Evolutionary conservation across 31 red algal species (phyloP).

Genomic region (Porphyra umbilicalis): DNA sequence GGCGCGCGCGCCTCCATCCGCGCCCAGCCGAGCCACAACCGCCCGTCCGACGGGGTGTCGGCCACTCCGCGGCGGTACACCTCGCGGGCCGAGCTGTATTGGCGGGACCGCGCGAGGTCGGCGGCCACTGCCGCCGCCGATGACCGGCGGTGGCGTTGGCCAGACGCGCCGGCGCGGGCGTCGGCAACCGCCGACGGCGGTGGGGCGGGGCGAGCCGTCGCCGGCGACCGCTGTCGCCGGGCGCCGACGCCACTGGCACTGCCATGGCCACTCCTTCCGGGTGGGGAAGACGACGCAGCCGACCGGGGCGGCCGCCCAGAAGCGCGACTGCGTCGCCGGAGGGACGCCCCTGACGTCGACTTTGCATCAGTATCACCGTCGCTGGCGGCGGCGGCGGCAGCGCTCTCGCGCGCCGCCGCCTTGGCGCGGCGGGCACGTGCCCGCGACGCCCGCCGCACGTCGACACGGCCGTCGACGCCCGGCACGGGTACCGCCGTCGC

Average conservation of each 20-base stretch:
- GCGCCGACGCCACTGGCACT: not conserved
- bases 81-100: not conserved
- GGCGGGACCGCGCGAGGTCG: not conserved
- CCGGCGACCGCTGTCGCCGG: not conserved
- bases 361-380: too few species aligned
- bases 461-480: not conserved
- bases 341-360: not conserved
- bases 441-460: not conserved
- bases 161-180: not conserved
- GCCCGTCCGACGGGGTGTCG: slow-evolving; percentile 53
- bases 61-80: slow-evolving; percentile 41
- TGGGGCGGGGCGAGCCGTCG: not conserved
- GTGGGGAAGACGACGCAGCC: not conserved
- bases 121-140: not conserved
- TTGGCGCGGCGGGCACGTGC: not conserved
- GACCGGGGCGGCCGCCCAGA: not conserved
- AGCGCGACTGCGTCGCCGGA: not conserved
- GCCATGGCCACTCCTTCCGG: not conserved
- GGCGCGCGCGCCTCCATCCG: slow-evolving; percentile 13
- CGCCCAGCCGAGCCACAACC: slow-evolving; percentile 71
- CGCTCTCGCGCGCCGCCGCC: not conserved
- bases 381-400: too few species aligned
- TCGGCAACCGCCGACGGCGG: not conserved
- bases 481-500: not conserved
- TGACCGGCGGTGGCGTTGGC: not conserved